Evolutionary conservation across 2,329 filamentous ascomycete species (phyloP).

Genomic region (Lecanoromycetidae sp.): DNA sequence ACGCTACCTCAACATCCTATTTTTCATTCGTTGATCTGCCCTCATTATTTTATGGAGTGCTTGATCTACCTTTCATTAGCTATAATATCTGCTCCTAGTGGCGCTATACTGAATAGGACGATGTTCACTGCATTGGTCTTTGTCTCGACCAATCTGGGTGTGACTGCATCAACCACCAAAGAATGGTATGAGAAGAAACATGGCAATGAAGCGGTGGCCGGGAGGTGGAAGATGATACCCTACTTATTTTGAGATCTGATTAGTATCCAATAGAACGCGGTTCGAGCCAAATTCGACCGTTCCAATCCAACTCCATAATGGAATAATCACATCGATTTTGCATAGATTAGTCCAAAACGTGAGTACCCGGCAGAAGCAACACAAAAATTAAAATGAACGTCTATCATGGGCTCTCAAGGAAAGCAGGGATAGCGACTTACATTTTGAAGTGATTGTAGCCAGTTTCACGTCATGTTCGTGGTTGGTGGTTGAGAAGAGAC

Average conservation of each 20-base stretch:
- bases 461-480: too few relatives aligned
- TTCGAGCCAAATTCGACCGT: too few relatives aligned
- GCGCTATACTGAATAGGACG: constrained; percentile 57
- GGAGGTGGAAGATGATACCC: constrained; percentile 67
- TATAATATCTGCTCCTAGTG: constrained; percentile 58
- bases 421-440: too few relatives aligned
- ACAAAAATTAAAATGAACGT: too few relatives aligned
- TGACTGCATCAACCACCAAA: constrained; percentile 67
- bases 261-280: too few relatives aligned
- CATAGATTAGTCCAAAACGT: too few relatives aligned
- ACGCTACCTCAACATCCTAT: constrained; percentile 61
- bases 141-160: constrained; percentile 64
- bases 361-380: too few relatives aligned
- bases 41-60: constrained; percentile 87
- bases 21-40: constrained; percentile 64
- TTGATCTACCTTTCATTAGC: constrained; percentile 70
- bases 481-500: too few relatives aligned
- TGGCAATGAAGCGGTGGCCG: constrained; percentile 49
- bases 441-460: too few relatives aligned
- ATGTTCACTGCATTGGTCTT: constrained; percentile 59
- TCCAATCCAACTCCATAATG: too few relatives aligned
- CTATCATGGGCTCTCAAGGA: too few relatives aligned
- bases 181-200: constrained; percentile 71
- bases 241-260: constrained; percentile 41
- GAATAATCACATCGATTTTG: too few relatives aligned